A percentile compares a stretch with the other conserved stretches of the same genome.
Conservation (phyloP, 257 asterid species). For the Solanum verrucosum region DNA sequence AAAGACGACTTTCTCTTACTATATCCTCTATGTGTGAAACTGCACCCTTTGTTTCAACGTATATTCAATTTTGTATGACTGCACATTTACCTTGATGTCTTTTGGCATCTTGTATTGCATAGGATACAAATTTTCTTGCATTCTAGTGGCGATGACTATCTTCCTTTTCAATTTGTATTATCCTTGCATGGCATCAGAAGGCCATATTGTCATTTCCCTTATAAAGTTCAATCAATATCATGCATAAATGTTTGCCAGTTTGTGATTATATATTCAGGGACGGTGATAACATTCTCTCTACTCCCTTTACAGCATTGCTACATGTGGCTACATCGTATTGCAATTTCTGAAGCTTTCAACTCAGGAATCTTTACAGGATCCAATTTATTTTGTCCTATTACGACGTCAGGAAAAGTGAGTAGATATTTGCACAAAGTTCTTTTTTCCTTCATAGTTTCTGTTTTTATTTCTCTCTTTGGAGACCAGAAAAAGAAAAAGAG, state of each 20-base stretch:
- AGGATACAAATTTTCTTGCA: neutral
- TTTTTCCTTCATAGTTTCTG: neutral
- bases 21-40: neutral
- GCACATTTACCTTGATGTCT: neutral
- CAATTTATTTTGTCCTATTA: slow-evolving; percentile 62
- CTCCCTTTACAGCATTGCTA: slow-evolving; percentile 57
- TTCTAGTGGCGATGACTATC: neutral
- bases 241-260: neutral
- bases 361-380: slow-evolving; percentile 61
- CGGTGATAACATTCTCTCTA: neutral
- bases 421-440: neutral
- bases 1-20: neutral
- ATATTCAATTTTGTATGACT: neutral
- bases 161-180: neutral
- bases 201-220: neutral
- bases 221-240: neutral
- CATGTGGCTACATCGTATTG: slow-evolving; percentile 56
- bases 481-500: neutral
- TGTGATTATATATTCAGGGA: neutral
- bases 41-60: neutral
- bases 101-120: neutral
- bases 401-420: slow-evolving; percentile 49
- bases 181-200: neutral
- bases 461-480: neutral
- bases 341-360: slow-evolving; percentile 60